phyloP scores from a whole-genome alignment of 2,329 filamentous ascomycete species.

The Lasiodiplodia hormozganensis region DNA sequence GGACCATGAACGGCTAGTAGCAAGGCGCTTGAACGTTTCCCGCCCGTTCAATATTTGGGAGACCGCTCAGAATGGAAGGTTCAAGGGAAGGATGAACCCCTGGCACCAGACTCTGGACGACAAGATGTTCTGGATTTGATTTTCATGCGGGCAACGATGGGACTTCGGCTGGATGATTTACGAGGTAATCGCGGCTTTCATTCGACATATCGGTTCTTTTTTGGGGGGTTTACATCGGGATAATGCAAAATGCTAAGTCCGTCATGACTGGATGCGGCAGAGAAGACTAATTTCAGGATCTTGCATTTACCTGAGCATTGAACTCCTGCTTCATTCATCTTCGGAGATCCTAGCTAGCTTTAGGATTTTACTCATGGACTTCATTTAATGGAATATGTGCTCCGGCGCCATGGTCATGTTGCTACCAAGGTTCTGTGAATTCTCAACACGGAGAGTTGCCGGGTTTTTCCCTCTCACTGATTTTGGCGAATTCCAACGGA shows the following conservation, averaged over 20 bases:
- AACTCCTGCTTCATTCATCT: no score
- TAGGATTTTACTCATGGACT: no score
- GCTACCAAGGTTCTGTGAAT: no score
- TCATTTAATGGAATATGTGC: no score
- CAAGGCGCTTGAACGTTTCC: not conserved
- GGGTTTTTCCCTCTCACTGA: no score
- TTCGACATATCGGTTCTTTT: not conserved
- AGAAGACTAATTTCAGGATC: not conserved
- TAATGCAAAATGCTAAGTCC: no score
- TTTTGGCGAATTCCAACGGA: no score
- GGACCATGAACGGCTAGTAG: not conserved
- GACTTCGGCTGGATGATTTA: not conserved
- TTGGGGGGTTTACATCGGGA: not conserved
- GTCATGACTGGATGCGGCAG: not conserved
- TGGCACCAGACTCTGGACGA: conserved; percentile 37
- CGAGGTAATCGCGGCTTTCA: not conserved
- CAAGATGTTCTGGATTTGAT: conserved; percentile 39
- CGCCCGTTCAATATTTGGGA: conserved; percentile 9
- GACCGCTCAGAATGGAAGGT: not conserved
- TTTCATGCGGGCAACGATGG: not conserved
- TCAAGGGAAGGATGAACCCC: conserved; percentile 30
- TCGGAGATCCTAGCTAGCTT: no score
- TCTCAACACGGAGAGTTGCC: no score
- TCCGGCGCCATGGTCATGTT: no score
- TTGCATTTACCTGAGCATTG: no score